Evolutionary conservation across 495 filamentous ascomycete species (phyloP).

Genomic region (Aspergillus olivimuriae): DNA sequence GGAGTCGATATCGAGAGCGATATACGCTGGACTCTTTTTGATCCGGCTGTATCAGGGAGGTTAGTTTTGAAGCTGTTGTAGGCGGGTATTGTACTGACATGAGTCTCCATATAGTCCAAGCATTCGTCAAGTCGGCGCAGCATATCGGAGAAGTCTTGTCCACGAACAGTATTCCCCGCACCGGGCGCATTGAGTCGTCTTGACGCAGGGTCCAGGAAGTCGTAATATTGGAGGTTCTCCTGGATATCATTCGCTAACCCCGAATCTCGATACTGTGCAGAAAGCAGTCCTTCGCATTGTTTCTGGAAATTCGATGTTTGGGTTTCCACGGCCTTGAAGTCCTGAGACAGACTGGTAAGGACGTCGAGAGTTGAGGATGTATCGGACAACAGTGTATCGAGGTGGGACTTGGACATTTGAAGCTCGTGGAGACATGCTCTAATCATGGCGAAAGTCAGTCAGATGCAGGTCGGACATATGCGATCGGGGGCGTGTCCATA

Average conservation of each 20-base stretch:
- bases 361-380: constrained; percentile 66
- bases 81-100: constrained; percentile 47
- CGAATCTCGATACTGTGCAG: constrained; percentile 70
- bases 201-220: constrained; percentile 85
- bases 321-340: constrained; percentile 77
- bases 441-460: constrained; percentile 12
- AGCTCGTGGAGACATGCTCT: constrained; percentile 77
- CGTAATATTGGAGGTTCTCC: constrained; percentile 83
- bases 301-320: constrained; percentile 88
- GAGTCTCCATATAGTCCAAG: constrained; percentile 78
- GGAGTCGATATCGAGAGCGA: constrained; percentile 60
- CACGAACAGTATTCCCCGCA: constrained; percentile 73
- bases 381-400: constrained; percentile 71
- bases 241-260: constrained; percentile 74
- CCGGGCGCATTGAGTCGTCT: constrained; percentile 87
- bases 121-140: constrained; percentile 78
- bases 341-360: constrained; percentile 67
- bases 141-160: constrained; percentile 78
- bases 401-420: constrained; percentile 66
- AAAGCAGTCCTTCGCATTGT: constrained; percentile 79
- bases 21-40: constrained; percentile 86
- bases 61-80: constrained; percentile 8
- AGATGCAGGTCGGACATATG: not conserved
- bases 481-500: constrained; percentile 31
- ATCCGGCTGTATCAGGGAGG: constrained; percentile 45